Percentiles rank a stretch among this genome's conserved stretches.
Evolutionary conservation across 1,284 basidiomycete genomes (phyloP).

Genomic region (Exobasidium cylindrosporum): DNA sequence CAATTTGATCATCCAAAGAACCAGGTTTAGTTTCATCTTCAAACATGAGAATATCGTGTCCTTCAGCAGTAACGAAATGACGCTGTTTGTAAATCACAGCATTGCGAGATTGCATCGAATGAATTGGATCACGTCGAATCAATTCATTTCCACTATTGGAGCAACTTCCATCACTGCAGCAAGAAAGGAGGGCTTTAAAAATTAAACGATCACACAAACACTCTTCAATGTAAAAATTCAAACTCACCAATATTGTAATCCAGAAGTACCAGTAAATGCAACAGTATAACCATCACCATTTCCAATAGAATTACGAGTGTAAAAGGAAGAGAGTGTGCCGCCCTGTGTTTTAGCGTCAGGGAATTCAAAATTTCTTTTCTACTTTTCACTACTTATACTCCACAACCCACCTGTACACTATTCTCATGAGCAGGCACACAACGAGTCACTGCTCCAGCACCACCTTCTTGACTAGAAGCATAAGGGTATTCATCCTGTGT

Average conservation of each 20-base stretch:
- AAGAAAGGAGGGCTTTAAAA: constrained; percentile 20
- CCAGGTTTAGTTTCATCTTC: constrained; percentile 26
- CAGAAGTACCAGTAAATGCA: background rate
- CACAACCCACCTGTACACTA: constrained; percentile 21
- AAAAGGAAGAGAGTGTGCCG: constrained; percentile 30
- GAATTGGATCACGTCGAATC: constrained; percentile 13
- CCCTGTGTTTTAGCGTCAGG: constrained; percentile 37
- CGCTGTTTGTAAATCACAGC: constrained; percentile 19
- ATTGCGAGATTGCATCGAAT: background rate
- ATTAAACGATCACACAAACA: background rate
- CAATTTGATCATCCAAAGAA: constrained; percentile 28
- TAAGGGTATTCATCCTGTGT: constrained; percentile 32
- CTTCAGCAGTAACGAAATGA: constrained; percentile 27
- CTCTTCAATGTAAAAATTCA: background rate
- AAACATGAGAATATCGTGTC: constrained; percentile 32
- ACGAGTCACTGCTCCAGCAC: constrained; percentile 31
- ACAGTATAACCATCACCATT: background rate
- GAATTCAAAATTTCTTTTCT: constrained; percentile 27
- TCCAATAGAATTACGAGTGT: constrained; percentile 21
- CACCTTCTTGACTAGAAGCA: constrained; percentile 34
- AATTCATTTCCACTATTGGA: constrained; percentile 33
- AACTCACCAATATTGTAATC: background rate
- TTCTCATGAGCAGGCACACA: constrained; percentile 36
- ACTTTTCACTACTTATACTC: background rate
- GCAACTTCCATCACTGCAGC: constrained; percentile 24